These are phyloP conservation scores for Pseudodiploospora longispora DNA, from an alignment of 2,329 filamentous ascomycete species.

Conservation along the genomic window DNA sequence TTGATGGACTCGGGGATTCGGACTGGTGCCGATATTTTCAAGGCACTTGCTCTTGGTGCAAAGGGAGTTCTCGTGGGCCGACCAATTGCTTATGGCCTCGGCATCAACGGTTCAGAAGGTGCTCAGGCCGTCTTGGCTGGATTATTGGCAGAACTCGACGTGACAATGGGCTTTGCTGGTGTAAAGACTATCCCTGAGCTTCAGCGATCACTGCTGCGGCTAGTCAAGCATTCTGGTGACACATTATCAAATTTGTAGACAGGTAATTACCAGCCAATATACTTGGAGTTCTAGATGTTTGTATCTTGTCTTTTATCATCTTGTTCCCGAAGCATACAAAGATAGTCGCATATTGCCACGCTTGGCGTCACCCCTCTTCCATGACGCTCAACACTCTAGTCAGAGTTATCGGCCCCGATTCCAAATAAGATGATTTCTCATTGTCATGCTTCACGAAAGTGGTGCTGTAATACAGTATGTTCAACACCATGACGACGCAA, in stretches of 20 bases:
- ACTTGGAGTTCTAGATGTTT: no score
- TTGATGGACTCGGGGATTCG: constrained; percentile 39
- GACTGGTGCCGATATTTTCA: constrained; percentile 32
- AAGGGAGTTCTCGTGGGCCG: constrained; percentile 36
- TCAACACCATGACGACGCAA: no score
- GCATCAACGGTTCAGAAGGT: constrained; percentile 31
- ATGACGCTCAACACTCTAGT: no score
- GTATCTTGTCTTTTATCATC: no score
- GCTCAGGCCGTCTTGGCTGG: constrained; percentile 47
- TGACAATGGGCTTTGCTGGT: constrained; percentile 47
- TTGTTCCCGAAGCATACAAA: no score
- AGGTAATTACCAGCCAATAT: not conserved
- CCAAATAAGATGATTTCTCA: no score
- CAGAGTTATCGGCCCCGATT: no score
- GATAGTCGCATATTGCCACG: no score
- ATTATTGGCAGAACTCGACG: constrained; percentile 35
- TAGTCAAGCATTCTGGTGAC: constrained; percentile 24
- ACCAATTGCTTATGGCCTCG: constrained; percentile 29
- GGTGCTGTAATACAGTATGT: no score
- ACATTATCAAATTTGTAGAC: constrained; percentile 21
- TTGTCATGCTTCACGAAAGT: no score
- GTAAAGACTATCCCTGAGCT: constrained; percentile 34
- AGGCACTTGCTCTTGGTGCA: constrained; percentile 32
- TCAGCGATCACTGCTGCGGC: constrained; percentile 24
- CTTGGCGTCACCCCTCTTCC: no score